Evolutionary conservation across 228 moss, liverwort and hornwort species (phyloP).

Genomic region (Sphagnum magellanicum): DNA sequence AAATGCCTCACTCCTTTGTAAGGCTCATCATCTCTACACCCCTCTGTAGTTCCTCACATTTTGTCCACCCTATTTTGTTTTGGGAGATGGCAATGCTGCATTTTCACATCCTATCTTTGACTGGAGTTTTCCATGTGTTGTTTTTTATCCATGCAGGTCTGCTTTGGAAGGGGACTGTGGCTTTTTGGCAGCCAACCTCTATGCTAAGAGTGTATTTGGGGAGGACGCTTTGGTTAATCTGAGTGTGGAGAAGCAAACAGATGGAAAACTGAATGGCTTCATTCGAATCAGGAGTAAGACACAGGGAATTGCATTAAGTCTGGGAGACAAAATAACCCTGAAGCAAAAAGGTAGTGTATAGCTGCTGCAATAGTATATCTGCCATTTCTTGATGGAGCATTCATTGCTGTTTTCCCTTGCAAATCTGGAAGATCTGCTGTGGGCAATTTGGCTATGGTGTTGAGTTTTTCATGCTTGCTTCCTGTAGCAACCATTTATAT

Average conservation of each 20-base stretch:
- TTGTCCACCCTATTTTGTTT: background rate
- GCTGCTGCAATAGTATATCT: no score
- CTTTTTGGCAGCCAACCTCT: conserved; percentile 88
- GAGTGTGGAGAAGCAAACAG: conserved; percentile 80
- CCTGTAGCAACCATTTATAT: no score
- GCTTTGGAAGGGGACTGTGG: conserved; percentile 96
- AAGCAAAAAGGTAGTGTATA: conserved; percentile 56
- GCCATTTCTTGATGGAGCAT: no score
- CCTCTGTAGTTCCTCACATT: background rate
- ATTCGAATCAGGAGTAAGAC: conserved; percentile 99
- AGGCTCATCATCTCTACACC: conserved; percentile 12
- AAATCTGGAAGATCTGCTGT: no score
- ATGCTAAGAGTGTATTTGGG: conserved; percentile 97
- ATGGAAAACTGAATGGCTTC: conserved; percentile 82
- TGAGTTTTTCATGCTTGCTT: no score
- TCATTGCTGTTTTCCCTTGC: no score
- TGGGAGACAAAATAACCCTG: conserved; percentile 93
- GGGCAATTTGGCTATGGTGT: no score
- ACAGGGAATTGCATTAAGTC: conserved; percentile 94
- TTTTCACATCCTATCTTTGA: background rate
- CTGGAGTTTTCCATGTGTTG: background rate
- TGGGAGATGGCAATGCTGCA: no score
- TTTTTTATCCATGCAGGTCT: conserved; percentile 41
- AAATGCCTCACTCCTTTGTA: conserved; percentile 92
- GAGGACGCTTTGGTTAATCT: conserved; percentile 94